phyloP scores from a whole-genome alignment of 2,329 filamentous ascomycete species.

The Sclerotinia nivalis region DNA sequence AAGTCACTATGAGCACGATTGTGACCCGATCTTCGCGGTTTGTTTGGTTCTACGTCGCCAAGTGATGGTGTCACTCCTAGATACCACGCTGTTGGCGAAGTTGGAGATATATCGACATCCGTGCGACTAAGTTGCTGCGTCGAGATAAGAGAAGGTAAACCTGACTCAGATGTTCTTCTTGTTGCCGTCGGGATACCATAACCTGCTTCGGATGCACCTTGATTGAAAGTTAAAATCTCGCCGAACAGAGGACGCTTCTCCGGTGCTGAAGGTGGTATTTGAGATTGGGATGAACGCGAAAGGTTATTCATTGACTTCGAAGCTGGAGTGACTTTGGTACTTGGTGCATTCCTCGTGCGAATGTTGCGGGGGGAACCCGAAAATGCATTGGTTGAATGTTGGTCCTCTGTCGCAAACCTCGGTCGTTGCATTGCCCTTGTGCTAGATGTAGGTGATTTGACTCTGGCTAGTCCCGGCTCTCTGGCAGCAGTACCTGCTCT shows the following conservation, averaged over 20 bases:
- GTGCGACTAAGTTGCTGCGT: constrained; percentile 56
- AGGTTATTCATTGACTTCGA: constrained; percentile 50
- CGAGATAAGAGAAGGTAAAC: constrained; percentile 52
- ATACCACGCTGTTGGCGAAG: constrained; percentile 70
- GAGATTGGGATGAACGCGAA: constrained; percentile 41
- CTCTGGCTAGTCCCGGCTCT: constrained; percentile 27
- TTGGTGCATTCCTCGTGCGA: constrained; percentile 49
- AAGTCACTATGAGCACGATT: constrained; percentile 63
- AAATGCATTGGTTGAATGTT: constrained; percentile 54
- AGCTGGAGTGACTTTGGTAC: constrained; percentile 42
- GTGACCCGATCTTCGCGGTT: constrained; percentile 44
- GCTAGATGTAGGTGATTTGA: constrained; percentile 31
- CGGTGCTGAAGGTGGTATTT: constrained; percentile 31
- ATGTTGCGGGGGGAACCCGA: constrained; percentile 62
- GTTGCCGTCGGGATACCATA: constrained; percentile 59
- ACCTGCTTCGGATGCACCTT: constrained; percentile 53
- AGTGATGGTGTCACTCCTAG: constrained; percentile 47
- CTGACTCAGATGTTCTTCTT: constrained; percentile 72
- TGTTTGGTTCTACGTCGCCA: constrained; percentile 42
- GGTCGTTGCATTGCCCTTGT: constrained; percentile 45
- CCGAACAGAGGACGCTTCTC: constrained; percentile 68
- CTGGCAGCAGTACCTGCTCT: constrained; percentile 32
- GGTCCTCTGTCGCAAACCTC: constrained; percentile 52
- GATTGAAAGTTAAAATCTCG: constrained; percentile 65
- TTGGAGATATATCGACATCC: constrained; percentile 56